phyloP scores from a whole-genome alignment of 2,329 filamentous ascomycete genomes.

The Colletotrichum somersetense region DNA sequence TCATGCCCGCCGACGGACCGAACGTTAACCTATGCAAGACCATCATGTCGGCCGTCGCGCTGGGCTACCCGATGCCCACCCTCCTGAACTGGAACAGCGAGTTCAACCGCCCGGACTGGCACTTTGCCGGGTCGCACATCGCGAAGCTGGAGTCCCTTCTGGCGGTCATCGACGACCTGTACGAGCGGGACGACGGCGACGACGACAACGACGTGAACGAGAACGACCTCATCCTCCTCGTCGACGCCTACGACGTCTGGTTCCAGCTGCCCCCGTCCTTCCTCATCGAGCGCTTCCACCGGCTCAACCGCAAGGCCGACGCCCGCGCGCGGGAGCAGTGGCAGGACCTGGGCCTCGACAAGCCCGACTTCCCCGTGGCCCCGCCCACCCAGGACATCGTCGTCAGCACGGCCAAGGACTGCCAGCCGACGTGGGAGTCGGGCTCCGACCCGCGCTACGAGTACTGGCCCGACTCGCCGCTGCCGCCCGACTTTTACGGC shows the following conservation, averaged over 20 bases:
- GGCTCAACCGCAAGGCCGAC: conserved; percentile 52
- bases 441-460: conserved; percentile 53
- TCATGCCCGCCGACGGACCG: conserved; percentile 55
- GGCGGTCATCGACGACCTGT: conserved; percentile 48
- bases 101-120: conserved; percentile 53
- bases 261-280: conserved; percentile 56
- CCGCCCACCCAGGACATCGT: conserved; percentile 51
- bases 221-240: conserved; percentile 52
- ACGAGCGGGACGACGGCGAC: conserved; percentile 41
- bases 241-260: conserved; percentile 56
- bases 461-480: conserved; percentile 53
- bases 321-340: conserved; percentile 47
- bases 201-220: conserved; percentile 43
- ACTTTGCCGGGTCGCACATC: conserved; percentile 55
- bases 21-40: conserved; percentile 55
- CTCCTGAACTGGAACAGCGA: conserved; percentile 55
- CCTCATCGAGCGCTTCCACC: conserved; percentile 53
- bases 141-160: conserved; percentile 54
- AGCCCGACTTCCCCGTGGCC: conserved; percentile 47
- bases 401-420: conserved; percentile 53
- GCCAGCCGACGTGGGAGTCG: conserved; percentile 50
- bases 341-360: conserved; percentile 32
- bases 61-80: conserved; percentile 54
- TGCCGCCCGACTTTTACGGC: conserved; percentile 52
- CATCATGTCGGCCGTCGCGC: conserved; percentile 53